Conservation (phyloP, 2,329 filamentous ascomycete species). For the Neocucurbitaria cava region DNA sequence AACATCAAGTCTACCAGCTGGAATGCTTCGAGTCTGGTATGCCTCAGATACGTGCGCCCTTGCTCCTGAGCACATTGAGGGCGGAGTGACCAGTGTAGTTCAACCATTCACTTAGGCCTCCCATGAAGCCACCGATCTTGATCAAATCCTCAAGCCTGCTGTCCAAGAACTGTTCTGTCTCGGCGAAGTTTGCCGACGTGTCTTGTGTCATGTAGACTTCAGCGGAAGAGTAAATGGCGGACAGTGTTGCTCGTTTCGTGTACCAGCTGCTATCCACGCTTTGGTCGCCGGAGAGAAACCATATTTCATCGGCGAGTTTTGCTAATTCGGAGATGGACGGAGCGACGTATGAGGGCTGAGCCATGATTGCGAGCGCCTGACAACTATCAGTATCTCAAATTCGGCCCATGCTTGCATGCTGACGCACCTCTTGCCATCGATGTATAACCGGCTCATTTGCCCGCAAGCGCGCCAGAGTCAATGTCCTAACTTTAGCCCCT, state of each 20-base stretch:
- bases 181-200: conserved; percentile 71
- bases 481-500: conserved; percentile 69
- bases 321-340: conserved; percentile 80
- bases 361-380: conserved; percentile 88
- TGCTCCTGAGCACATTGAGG: conserved; percentile 85
- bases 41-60: conserved; percentile 72
- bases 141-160: conserved; percentile 75
- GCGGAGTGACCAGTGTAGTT: conserved; percentile 79
- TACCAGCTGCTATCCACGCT: conserved; percentile 91
- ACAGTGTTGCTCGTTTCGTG: conserved; percentile 69
- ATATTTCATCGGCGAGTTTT: conserved; percentile 87
- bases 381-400: conserved; percentile 2
- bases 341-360: conserved; percentile 78
- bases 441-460: conserved; percentile 76
- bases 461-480: conserved; percentile 79
- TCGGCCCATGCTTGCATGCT: neutral
- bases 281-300: conserved; percentile 81
- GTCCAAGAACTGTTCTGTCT: conserved; percentile 81
- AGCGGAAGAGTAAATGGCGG: conserved; percentile 71
- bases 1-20: too few species aligned
- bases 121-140: conserved; percentile 66
- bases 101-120: conserved; percentile 76
- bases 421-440: conserved; percentile 83
- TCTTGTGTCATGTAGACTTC: conserved; percentile 97
- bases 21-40: too few species aligned